phyloP scores from a whole-genome alignment of 768 basidiomycete species.

The Tricholoma matsutake region DNA sequence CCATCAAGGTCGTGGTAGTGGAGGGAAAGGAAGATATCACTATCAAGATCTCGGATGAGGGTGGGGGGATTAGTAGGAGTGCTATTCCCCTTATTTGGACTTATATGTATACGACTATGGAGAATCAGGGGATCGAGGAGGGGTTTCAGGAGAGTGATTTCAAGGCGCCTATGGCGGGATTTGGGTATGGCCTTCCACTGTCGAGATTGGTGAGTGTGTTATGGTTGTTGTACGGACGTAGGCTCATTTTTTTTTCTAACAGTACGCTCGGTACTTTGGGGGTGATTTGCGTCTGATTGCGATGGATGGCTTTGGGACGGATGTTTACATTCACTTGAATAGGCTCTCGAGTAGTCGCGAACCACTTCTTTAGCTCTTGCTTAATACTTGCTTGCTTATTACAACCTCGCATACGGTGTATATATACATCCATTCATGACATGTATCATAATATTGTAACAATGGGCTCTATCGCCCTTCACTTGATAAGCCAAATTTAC shows the following conservation, averaged over 20 bases:
- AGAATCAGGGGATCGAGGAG: constrained; percentile 66
- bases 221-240: background rate
- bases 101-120: constrained; percentile 94
- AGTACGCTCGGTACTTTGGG: constrained; percentile 96
- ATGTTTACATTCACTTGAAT: constrained; percentile 91
- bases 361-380: constrained; percentile 52
- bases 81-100: constrained; percentile 98
- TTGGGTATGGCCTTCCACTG: constrained; percentile 90
- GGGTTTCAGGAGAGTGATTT: constrained; percentile 87
- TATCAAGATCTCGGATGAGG: constrained; percentile 98
- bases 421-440: too few relatives aligned
- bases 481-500: too few relatives aligned
- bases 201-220: constrained; percentile 71
- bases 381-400: too few relatives aligned
- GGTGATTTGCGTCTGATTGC: constrained; percentile 91
- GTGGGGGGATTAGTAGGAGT: constrained; percentile 87
- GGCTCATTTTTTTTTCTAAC: background rate
- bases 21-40: constrained; percentile 99
- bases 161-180: constrained; percentile 97
- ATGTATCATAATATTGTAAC: too few relatives aligned
- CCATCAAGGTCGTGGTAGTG: constrained; percentile 92
- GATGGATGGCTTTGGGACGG: constrained; percentile 98
- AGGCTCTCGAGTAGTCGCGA: constrained; percentile 79
- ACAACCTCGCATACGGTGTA: too few relatives aligned
- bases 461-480: too few relatives aligned